Base-by-base conservation (phyloP, 768 basidiomycete genomes). In the Pseudohyphozyma bogoriensis region DNA sequence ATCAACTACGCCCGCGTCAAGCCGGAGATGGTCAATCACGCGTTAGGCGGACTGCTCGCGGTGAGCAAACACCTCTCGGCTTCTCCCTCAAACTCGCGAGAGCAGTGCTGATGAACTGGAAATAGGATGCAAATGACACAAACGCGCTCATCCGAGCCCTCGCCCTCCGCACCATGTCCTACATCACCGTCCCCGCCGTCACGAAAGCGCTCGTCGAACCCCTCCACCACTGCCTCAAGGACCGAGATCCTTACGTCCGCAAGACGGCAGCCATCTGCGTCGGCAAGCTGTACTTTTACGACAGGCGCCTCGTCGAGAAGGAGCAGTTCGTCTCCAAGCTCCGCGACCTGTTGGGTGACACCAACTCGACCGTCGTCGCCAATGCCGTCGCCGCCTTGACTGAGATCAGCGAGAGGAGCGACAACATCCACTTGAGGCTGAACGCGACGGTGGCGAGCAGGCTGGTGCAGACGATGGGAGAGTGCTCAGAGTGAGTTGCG, bases 181-280 rank as follows among this genome's bases (percentile, higher is more conserved):
- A 95, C 72, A 97, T 99, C 69, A 89, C 91, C 37, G 85, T 95
- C 28, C 86, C 91, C 45, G 59, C 71, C 6, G 89, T 96, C 62
- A 85, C 85, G 16, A 85, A 88, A 58, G 81, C 87, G 1, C 79
- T 99, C 39, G 78, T 84, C 44, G 95, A 97, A 59, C 93, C 91
- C 55, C 78, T 99, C 33, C 82, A 89, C 62, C 90, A 95, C 73
- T 87, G 86, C 64, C 78, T 97, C 45, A 87, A 89, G 70, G 95
- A 99, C 73, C 80, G 84, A 20, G 93, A 99, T 73, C 91, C 95
- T 24, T 99, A 99, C 73, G 95, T 99, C 20, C 85, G 95, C 62
- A 99, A 99, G 77, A 99, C 95, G 6, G 91, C 93, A 24, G 92
- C 93, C 1, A 91, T 97, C 31, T 95, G 90, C 69, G 95, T 97